A percentile compares a stretch with the other conserved stretches of the same genome.
Conservation (phyloP, 106 monocot genomes). For the Dendrobium catenatum region DNA sequence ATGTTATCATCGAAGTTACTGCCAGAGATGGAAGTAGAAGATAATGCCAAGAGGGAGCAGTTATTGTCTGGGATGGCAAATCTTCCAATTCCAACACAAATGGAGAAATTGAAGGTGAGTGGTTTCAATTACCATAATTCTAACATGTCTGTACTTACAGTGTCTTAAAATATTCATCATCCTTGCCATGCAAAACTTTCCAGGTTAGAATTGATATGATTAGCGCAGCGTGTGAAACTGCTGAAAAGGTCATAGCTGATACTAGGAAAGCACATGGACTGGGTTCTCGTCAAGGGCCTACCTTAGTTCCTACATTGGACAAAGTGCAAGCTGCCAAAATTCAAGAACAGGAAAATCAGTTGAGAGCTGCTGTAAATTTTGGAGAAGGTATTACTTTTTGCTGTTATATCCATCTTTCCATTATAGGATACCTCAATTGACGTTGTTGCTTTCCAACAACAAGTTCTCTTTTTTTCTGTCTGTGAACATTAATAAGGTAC, state of each 20-base stretch:
- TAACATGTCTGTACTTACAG: not conserved
- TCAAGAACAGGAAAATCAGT: slow-evolving; percentile 84
- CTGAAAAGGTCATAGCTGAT: slow-evolving; percentile 91
- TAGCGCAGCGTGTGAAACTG: slow-evolving; percentile 73
- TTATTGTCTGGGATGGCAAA: slow-evolving; percentile 60
- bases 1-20: slow-evolving; percentile 96
- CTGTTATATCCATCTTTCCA: not conserved
- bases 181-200: slow-evolving; percentile 4
- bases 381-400: slow-evolving; percentile 70
- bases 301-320: slow-evolving; percentile 68
- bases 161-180: not conserved
- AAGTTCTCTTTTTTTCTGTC: not conserved
- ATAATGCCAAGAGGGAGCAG: slow-evolving; percentile 70
- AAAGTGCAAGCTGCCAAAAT: slow-evolving; percentile 91
- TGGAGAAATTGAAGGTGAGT: slow-evolving; percentile 83
- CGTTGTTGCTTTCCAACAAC: not conserved
- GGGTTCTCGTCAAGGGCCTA: slow-evolving; percentile 69
- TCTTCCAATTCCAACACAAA: slow-evolving; percentile 73
- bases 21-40: slow-evolving; percentile 95
- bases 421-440: not conserved
- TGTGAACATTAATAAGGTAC: not conserved
- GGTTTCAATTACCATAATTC: not conserved
- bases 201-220: slow-evolving; percentile 98
- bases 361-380: slow-evolving; percentile 75
- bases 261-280: slow-evolving; percentile 76